phyloP scores from a whole-genome alignment of 768 basidiomycete species.

The Termitomyces sp. region DNA sequence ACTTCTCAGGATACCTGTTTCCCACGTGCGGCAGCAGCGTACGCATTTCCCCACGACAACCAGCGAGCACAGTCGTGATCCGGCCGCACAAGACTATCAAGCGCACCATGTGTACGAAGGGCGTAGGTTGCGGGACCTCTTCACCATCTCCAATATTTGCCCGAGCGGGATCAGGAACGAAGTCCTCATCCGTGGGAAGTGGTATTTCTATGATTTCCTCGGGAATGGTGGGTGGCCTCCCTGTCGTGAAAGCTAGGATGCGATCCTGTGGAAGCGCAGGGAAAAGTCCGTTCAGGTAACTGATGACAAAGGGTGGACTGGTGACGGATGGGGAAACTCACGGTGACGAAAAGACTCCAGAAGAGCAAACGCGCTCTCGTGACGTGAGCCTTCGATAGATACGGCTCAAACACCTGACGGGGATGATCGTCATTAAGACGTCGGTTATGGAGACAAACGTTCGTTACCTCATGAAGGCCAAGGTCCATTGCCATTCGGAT shows the following conservation, averaged over 20 bases:
- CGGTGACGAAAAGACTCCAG: conserved; percentile 13
- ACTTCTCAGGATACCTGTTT: background rate
- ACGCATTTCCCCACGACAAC: conserved; percentile 8
- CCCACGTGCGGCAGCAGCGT: conserved; percentile 5
- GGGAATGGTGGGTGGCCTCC: conserved; percentile 10
- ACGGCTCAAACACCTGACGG: conserved; percentile 8
- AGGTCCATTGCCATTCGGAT: conserved; percentile 14
- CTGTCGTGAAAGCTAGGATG: conserved; percentile 10
- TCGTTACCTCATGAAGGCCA: conserved; percentile 10
- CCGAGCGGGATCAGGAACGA: conserved; percentile 6
- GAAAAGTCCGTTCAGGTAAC: background rate
- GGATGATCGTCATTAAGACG: background rate
- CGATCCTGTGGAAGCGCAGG: conserved; percentile 6
- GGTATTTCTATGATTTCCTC: conserved; percentile 14
- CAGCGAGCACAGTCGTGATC: conserved; percentile 10
- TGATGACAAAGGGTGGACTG: background rate
- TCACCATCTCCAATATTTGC: conserved; percentile 1
- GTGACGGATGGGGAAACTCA: background rate
- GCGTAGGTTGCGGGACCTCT: conserved; percentile 9
- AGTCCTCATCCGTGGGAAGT: conserved; percentile 12
- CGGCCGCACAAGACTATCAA: conserved; percentile 11
- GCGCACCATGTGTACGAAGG: conserved; percentile 10
- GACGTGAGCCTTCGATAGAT: conserved; percentile 8
- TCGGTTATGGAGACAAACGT: conserved; percentile 2
- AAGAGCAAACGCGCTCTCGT: conserved; percentile 11